These are phyloP conservation scores for Xylariaceae sp. DNA, from an alignment of 2,329 filamentous ascomycete genomes.

Conservation along the genomic window DNA sequence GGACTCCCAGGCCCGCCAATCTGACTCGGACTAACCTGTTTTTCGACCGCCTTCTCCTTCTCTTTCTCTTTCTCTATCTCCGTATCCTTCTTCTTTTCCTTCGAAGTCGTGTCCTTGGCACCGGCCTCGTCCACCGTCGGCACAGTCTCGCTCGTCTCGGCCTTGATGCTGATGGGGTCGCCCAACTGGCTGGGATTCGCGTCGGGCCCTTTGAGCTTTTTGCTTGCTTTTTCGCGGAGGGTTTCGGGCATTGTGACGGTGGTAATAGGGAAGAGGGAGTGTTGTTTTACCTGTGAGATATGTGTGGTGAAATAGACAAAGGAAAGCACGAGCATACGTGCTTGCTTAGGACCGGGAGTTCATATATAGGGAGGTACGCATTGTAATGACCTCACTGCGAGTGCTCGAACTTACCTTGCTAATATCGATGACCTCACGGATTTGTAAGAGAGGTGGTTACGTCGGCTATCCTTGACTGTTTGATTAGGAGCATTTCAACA, in stretches of 20 bases:
- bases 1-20: slow-evolving; percentile 38
- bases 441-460: background rate
- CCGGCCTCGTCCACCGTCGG: slow-evolving; percentile 23
- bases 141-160: slow-evolving; percentile 32
- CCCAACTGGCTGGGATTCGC: slow-evolving; percentile 37
- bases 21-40: slow-evolving; percentile 32
- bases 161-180: slow-evolving; percentile 38
- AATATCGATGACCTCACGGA: slow-evolving; percentile 29
- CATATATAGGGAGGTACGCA: background rate
- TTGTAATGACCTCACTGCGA: slow-evolving; percentile 24
- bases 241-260: slow-evolving; percentile 24
- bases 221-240: slow-evolving; percentile 28
- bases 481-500: background rate
- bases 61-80: slow-evolving; percentile 22
- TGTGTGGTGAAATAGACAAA: no score
- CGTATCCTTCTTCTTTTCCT: slow-evolving; percentile 25
- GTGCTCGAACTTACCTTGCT: slow-evolving; percentile 4
- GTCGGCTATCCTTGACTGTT: background rate
- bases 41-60: slow-evolving; percentile 25
- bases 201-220: slow-evolving; percentile 29
- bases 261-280: no score
- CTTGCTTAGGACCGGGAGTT: no score
- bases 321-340: no score
- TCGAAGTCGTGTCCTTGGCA: slow-evolving; percentile 20
- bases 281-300: background rate